Evolutionary conservation across 2,329 filamentous ascomycete genomes (phyloP).

Genomic region (Acephala macrosclerotiorum): DNA sequence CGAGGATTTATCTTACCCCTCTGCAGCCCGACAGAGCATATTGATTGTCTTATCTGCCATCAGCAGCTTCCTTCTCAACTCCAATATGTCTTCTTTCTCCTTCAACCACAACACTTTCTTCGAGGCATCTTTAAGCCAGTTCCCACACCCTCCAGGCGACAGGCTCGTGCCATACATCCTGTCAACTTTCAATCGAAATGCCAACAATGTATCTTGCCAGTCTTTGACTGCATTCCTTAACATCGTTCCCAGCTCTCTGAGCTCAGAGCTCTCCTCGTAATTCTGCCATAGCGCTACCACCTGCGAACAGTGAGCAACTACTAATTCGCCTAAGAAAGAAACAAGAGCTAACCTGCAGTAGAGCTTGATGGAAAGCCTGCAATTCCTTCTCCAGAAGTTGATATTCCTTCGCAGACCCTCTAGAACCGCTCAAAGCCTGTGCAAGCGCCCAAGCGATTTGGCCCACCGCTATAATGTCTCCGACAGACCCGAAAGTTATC

Average conservation of each 20-base stretch:
- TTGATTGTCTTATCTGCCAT: slow-evolving; percentile 14
- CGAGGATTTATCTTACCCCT: background rate
- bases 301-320: background rate
- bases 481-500: background rate
- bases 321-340: background rate
- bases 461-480: slow-evolving; percentile 2
- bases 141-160: slow-evolving; percentile 6
- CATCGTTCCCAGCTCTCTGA: background rate
- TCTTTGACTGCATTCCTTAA: slow-evolving; percentile 13
- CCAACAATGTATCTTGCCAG: slow-evolving; percentile 15
- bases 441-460: slow-evolving; percentile 14
- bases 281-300: background rate
- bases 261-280: background rate
- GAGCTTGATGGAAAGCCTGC: slow-evolving; percentile 15
- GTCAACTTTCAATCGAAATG: slow-evolving; percentile 19
- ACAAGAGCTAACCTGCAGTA: slow-evolving; percentile 18
- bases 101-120: slow-evolving; percentile 22
- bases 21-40: slow-evolving; percentile 13
- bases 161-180: slow-evolving; percentile 20
- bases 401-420: slow-evolving; percentile 25
- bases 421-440: slow-evolving; percentile 9
- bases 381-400: slow-evolving; percentile 21
- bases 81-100: slow-evolving; percentile 23
- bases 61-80: slow-evolving; percentile 20
- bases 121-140: slow-evolving; percentile 17